Conservation (phyloP, 1,284 basidiomycete genomes). For the Laetiporus sulphureus region DNA sequence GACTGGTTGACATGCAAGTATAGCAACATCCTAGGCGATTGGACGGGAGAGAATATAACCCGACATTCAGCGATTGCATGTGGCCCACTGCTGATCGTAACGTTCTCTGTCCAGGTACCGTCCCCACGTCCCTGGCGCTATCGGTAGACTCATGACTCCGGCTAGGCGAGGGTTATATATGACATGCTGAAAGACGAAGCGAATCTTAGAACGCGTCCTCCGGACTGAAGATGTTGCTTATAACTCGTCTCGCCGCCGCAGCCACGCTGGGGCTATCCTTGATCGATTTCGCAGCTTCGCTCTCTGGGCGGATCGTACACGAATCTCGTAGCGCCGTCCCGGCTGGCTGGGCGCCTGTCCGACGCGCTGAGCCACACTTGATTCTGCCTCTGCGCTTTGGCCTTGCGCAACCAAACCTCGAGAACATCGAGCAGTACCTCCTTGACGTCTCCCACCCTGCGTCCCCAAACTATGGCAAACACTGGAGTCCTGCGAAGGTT, state of each 20-base stretch:
- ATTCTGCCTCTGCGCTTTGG: slow-evolving; percentile 37
- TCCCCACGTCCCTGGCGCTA: too few species aligned
- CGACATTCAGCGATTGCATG: too few species aligned
- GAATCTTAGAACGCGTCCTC: too few species aligned
- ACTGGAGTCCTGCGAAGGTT: slow-evolving; percentile 34
- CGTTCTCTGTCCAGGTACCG: too few species aligned
- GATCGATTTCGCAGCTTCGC: background rate
- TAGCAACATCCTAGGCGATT: too few species aligned
- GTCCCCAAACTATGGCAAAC: slow-evolving; percentile 34
- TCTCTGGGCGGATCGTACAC: slow-evolving; percentile 26
- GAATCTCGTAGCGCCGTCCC: slow-evolving; percentile 31
- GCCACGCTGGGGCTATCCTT: slow-evolving; percentile 5
- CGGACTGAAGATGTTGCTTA: background rate
- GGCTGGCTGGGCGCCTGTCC: slow-evolving; percentile 29
- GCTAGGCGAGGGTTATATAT: too few species aligned
- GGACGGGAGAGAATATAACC: too few species aligned
- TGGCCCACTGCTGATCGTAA: too few species aligned
- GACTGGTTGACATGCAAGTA: too few species aligned
- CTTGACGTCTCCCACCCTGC: slow-evolving; percentile 40
- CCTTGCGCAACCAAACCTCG: slow-evolving; percentile 37
- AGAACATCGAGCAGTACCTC: slow-evolving; percentile 34
- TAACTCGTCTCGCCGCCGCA: slow-evolving; percentile 1
- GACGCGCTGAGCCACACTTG: slow-evolving; percentile 26
- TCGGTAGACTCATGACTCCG: too few species aligned
- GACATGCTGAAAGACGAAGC: too few species aligned